Evolutionary conservation across 1,284 basidiomycete genomes (phyloP), one percentile per base, ranked within the genome.

Genomic region (Marasmius fiardii): DNA sequence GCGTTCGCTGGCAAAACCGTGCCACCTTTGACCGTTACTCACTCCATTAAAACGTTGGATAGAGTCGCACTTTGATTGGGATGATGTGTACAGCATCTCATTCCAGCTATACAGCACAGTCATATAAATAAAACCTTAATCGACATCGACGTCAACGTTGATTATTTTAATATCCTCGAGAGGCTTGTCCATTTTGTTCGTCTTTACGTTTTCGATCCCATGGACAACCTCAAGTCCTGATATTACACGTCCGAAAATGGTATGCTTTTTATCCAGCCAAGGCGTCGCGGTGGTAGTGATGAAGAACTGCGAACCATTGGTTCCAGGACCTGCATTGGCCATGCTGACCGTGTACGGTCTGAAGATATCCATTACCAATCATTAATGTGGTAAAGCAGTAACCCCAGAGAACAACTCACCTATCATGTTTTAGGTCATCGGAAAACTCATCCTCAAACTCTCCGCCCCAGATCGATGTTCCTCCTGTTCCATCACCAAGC

Each of bases 221-320:
- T 93, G 89, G n/a, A 96, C 85, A 41, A 96, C 81, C 63, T 93
- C 91, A 62, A 92, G 77, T 45, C 91, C 92, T 39, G 86, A 84
- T 34, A 89, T 80, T 20, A 92, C 88, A 12, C 93, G 85, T 8
- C 93, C 93, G 65, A 96, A 96, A 61, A 95, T 93, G 0, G 92
- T 95, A 68, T 98, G 94, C 67, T 99, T 99, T 68, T 93, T 95
- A 71, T 96, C 92, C 53, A 99, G 76, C 94, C 95, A 98, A 6
- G 95, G 93, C 4, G 93, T 93, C 11, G 95, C 90, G 1, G 90
- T 95, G 2, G 95, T 98, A 2, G 97, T 99, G 69, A 99, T 95
- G 75, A 99, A 99, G 79, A 99, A 99, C 70, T 99, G 96, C 3
- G 90, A 92, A 2, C 90, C 97, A 68, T 99, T 99, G 39, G 97